Evolutionary conservation across 805 yeast species (phyloP), one percentile per base, ranked within the genome.

Genomic region (Metschnikowia amazonensis): DNA sequence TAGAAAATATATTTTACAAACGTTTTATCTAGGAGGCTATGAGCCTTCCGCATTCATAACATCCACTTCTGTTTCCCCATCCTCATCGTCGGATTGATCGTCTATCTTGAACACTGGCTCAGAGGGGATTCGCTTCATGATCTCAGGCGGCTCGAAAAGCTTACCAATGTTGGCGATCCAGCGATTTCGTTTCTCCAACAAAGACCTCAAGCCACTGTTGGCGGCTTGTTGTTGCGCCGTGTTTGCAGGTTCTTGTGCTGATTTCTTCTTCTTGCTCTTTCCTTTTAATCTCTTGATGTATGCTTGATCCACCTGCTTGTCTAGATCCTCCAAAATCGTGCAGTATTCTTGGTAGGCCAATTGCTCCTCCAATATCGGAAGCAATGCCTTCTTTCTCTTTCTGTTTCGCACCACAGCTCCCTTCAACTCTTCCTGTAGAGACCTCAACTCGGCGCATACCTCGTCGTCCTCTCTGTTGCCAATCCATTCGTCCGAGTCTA

Each of bases 301-400:
- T 17, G 95, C 90, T 63, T 88, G 97, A 62, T 94, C 99, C 30
- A 94, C 90, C 66, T 94, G 99, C 63, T 92, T 94, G 63, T 94
- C 97, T 54, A 94, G 72, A 60, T 94, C 98, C 46, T 94, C 98
- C 48, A 89, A 66, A 43, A 94, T 90, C 10, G 92, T 85, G 47
- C 83, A 74, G 63, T 88, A 94, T 63, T 94, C 99, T 62, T 92
- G 97, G 81, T 90, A 94, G 23, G 97, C 96, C 57, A 94, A 74
- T 56, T 87, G 95, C 52, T 86, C 94, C 55, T 89, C 92, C 13
- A 94, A 76, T 0, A 84, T 57, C 0, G 96, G 95, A 21, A 82
- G 67, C 30, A 94, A 60, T 33, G 72, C 67, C 47, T 78, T 74
- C 63, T 87, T 87, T 44, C 92, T 72, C 49, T 76, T 79, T 46